Evolutionary conservation across 2,329 filamentous ascomycete genomes (phyloP), one percentile per base, ranked within the genome.

Genomic region (Epichloe sylvatica): DNA sequence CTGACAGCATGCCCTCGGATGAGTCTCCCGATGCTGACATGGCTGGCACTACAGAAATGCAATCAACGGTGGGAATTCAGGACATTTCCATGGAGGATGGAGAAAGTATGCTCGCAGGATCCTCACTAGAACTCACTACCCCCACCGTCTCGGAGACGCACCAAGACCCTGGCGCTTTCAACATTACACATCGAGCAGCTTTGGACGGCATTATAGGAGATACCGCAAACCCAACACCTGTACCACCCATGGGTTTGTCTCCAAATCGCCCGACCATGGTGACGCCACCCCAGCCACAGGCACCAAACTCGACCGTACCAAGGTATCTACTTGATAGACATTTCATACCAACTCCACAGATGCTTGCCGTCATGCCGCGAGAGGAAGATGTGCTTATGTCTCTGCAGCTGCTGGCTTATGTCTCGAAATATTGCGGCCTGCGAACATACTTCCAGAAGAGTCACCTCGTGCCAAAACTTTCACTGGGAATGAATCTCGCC

Each of bases 331-430:
- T 88, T 46, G 85, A 94, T 58, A 82, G 84, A 37, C 80, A 80
- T 44, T 67, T 83, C 47, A 76, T 80, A 37, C 80, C 85, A 30
- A 78, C 80, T 60, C 78, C 84, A 13, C 82, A 84, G 57, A 83
- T 94, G 58, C 72, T 95, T 34, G 86, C 90, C 25, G 84, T 89
- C 11, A 94, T 97, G 85, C 92, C 92, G 9, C 81, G 92, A 46
- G 92, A 98, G 59, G 92, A 98, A 66, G 92, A 98, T 60, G 92
- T 98, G 2, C 74, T 98, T 55, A 96, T 98, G 91, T 96, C 92
- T 5, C 76, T 98, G 38, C 92, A 98, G 67, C 78, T 98, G 19
- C 77, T 98, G 43, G 92, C 92, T 15, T 98, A 98, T 64, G 91
- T 98, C 50, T 96, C 90, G 23, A 98, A 98, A 67, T 98, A 98